Conservation (phyloP, 495 filamentous ascomycete species). For the Aspergillus homomorphus region DNA sequence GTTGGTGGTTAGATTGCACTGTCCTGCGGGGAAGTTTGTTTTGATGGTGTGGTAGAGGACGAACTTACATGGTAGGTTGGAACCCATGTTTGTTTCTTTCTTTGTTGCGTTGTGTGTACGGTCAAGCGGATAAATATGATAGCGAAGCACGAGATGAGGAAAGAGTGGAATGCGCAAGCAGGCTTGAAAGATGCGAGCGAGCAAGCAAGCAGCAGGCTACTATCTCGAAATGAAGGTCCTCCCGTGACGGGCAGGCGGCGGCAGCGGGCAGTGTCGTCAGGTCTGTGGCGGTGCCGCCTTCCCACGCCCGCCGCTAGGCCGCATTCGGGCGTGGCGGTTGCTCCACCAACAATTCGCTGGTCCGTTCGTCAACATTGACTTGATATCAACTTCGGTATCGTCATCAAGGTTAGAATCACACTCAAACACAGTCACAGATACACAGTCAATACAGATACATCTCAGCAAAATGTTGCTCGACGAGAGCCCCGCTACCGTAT, state of each 20-base stretch:
- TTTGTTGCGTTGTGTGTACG: no score
- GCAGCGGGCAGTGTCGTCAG: constrained; percentile 4
- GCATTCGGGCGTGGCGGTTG: constrained; percentile 49
- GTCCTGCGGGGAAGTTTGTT: constrained; percentile 12
- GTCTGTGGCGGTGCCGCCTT: constrained; percentile 43
- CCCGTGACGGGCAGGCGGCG: constrained; percentile 3
- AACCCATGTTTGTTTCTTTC: constrained; percentile 40
- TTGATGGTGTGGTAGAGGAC: constrained; percentile 16
- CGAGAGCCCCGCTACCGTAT: constrained; percentile 84
- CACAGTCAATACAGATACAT: no score
- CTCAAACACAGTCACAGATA: constrained; percentile 20
- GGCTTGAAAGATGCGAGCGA: no score
- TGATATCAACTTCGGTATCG: neutral
- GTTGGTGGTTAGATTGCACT: constrained; percentile 9
- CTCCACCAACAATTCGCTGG: constrained; percentile 52
- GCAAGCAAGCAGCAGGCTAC: no score
- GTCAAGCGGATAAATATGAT: neutral
- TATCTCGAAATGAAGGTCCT: constrained; percentile 5
- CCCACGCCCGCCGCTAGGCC: no score
- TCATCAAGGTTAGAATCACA: neutral
- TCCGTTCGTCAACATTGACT: neutral
- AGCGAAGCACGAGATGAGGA: neutral
- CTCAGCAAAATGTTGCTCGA: constrained; percentile 97
- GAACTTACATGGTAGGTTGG: constrained; percentile 69
- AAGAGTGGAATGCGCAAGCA: no score